Conservation (phyloP, 1,139 yeast genomes). For the Wickerhamomyces sp. region DNA sequence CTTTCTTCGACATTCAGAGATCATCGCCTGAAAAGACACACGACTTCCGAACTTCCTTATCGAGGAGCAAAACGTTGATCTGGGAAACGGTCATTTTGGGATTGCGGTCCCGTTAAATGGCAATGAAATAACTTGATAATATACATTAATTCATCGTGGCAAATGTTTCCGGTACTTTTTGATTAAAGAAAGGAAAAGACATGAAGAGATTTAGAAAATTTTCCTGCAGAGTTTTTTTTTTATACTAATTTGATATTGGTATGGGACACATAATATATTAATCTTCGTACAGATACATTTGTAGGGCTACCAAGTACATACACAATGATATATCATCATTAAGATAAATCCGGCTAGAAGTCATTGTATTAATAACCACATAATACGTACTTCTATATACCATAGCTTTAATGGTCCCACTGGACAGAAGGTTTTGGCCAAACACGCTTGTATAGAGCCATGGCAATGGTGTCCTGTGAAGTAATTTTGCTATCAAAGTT, state of each 20-base stretch:
- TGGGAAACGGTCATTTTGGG: conserved; percentile 26
- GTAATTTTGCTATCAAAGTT: conserved; percentile 87
- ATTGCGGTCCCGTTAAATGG: conserved; percentile 25
- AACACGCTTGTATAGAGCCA: conserved; percentile 89
- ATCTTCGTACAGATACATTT: neutral
- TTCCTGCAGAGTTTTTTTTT: neutral
- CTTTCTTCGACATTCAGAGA: conserved; percentile 27
- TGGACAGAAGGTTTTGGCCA: conserved; percentile 65
- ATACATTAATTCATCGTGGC: conserved; percentile 27
- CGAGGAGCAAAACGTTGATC: conserved; percentile 22
- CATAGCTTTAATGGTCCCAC: conserved; percentile 22
- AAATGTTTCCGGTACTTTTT: conserved; percentile 28
- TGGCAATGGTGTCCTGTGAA: conserved; percentile 90
- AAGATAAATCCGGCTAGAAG: too few relatives aligned
- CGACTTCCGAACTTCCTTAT: conserved; percentile 28
- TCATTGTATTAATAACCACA: too few relatives aligned
- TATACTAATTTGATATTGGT: conserved; percentile 3
- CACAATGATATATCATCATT: too few relatives aligned
- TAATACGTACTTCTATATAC: too few relatives aligned
- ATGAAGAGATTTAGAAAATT: neutral
- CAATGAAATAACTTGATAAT: conserved; percentile 25
- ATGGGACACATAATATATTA: conserved; percentile 5
- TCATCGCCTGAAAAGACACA: conserved; percentile 16
- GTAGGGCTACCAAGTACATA: too few relatives aligned
- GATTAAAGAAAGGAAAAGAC: conserved; percentile 23